phyloP scores from a whole-genome alignment of 805 yeast genomes.

The Wickerhamomyces tratensis region DNA sequence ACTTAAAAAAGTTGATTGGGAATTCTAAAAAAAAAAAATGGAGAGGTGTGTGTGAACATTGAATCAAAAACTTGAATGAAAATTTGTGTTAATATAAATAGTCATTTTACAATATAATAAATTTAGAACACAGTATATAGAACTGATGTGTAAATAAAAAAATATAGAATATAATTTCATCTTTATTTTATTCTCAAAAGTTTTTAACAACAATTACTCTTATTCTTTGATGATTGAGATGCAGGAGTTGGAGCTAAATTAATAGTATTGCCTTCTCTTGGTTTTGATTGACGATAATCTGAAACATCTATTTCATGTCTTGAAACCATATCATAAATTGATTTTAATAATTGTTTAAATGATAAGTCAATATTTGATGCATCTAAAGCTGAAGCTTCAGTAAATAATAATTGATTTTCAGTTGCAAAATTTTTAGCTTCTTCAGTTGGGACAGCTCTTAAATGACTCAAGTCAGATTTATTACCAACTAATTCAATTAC shows the following conservation, averaged over 20 bases:
- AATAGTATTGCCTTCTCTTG: conserved; percentile 84
- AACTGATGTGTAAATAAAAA: too few species aligned
- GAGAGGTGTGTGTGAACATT: too few species aligned
- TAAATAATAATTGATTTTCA: conserved; percentile 84
- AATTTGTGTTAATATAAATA: too few species aligned
- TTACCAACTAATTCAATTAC: conserved; percentile 92
- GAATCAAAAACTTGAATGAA: too few species aligned
- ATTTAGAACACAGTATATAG: too few species aligned
- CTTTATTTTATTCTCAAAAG: too few species aligned
- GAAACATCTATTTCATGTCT: conserved; percentile 87
- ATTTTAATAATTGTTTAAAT: conserved; percentile 85
- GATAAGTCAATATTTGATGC: conserved; percentile 93
- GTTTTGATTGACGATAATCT: conserved; percentile 54
- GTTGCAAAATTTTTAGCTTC: conserved; percentile 93
- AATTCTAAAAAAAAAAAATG: too few species aligned
- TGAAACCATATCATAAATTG: conserved; percentile 89
- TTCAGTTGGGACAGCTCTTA: conserved; percentile 95
- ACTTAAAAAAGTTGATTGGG: too few species aligned
- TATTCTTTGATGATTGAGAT: conserved; percentile 48
- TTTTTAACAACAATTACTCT: conserved; percentile 55
- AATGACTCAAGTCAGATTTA: conserved; percentile 82
- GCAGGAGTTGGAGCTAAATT: conserved; percentile 90
- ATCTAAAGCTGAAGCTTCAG: conserved; percentile 92
- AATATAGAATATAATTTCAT: too few species aligned
- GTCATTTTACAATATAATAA: too few species aligned